Base-by-base conservation (phyloP, 805 yeast genomes). In the Nakazawaea ernobii region DNA sequence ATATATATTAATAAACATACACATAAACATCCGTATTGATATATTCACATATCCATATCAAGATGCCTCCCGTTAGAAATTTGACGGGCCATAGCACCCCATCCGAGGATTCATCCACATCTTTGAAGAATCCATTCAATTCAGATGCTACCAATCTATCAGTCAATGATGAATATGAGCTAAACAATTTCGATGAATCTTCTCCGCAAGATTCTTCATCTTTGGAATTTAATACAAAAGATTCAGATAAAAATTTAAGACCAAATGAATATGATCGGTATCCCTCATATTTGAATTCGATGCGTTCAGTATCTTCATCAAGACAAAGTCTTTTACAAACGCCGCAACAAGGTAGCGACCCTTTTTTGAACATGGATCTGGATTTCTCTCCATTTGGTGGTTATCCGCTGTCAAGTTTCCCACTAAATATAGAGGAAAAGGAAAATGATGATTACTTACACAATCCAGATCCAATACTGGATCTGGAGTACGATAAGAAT, bases 381-480 rank as follows among this genome's bases (percentile, higher is more conserved):
- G 94, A 85, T 58, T 82, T 82, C 54, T 80, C 86, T 42, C 99
- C 98, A 2, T 92, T 92, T 68, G 99, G 98, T 44, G 98, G 98
- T 13, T 92, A 87, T 65, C 98, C 99, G 0, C 95, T 96, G 8
- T 74, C 90, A 14, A 82, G 89, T 4, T 92, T 92, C 69, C 99
- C 99, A 1, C 70, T 92, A 49, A 84, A 79, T 56, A 81, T 94
- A 53, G 97, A 92, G 50, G 98, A 92, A 56, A 88, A 88, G 66
- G 99, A 92, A 66, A 84, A 86, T 8, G 99, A 92, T 68, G 99
- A 92, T 65, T 91, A 88, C 60, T 63, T 94, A 54, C 98, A 92
- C 66, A 94, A 92, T 66, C 98, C 98, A 1, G 97, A 92, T 64
- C 97, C 97, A 8, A 84, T 90, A 33, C 86, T 82, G 39, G 99